Evolutionary conservation across 2,329 filamentous ascomycete genomes (phyloP).

Genomic region (Trichoderma guizhouense): DNA sequence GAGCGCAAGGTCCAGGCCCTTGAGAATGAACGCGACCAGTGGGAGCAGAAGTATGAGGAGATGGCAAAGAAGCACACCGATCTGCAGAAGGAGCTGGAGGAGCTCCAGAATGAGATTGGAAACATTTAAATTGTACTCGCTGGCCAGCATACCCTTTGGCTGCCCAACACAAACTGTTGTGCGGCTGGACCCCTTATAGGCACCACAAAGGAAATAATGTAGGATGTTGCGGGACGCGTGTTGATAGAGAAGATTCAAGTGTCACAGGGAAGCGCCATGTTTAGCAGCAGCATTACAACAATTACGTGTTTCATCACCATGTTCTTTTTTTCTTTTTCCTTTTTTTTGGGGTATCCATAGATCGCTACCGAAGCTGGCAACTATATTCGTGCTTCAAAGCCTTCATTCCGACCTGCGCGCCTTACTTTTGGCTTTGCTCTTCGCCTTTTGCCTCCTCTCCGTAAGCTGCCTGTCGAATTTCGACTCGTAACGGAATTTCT

Average conservation of each 20-base stretch:
- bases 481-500: slow-evolving; percentile 88
- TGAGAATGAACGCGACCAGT: slow-evolving; percentile 85
- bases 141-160: not conserved
- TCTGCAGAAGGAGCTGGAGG: slow-evolving; percentile 85
- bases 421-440: slow-evolving; percentile 57
- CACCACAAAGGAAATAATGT: not conserved
- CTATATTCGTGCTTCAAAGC: not conserved
- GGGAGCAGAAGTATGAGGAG: slow-evolving; percentile 98
- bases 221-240: slow-evolving; percentile 21
- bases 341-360: slow-evolving; percentile 34
- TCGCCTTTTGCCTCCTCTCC: slow-evolving; percentile 67
- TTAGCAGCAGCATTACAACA: slow-evolving; percentile 28
- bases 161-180: not conserved
- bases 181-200: not conserved
- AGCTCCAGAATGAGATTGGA: slow-evolving; percentile 87
- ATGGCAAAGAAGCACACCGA: slow-evolving; percentile 84
- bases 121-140: slow-evolving; percentile 68
- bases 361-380: slow-evolving; percentile 10
- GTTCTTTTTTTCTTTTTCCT: slow-evolving; percentile 24
- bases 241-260: slow-evolving; percentile 26
- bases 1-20: slow-evolving; percentile 98
- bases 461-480: slow-evolving; percentile 79
- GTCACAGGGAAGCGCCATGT: slow-evolving; percentile 29
- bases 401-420: slow-evolving; percentile 25
- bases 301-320: slow-evolving; percentile 31